Conservation (phyloP, 257 asterid species). For the Schizonepeta tenuifolia region DNA sequence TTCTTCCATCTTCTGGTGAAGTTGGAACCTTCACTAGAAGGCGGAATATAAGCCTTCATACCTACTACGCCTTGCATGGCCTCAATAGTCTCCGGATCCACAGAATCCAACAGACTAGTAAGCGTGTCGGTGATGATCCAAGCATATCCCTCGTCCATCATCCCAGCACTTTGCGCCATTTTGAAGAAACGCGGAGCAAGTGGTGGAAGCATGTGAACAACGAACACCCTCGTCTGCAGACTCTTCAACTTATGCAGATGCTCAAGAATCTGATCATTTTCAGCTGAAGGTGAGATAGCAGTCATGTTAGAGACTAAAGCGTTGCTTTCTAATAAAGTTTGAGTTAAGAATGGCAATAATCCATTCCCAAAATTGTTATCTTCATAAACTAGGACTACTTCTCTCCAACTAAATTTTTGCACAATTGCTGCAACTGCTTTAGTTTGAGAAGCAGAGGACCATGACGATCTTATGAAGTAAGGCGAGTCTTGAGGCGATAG, state of each 20-base stretch:
- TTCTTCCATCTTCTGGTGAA: conserved; percentile 47
- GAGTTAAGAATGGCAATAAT: conserved; percentile 47
- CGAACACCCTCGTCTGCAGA: conserved; percentile 52
- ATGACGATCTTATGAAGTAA: conserved; percentile 51
- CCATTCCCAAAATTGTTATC: conserved; percentile 47
- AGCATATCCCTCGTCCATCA: conserved; percentile 54
- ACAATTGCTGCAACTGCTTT: conserved; percentile 52
- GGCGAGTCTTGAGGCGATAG: conserved; percentile 49
- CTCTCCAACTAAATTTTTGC: conserved; percentile 49
- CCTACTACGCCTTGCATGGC: conserved; percentile 69
- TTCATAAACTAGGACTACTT: conserved; percentile 47
- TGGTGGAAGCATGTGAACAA: conserved; percentile 48
- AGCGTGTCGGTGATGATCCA: conserved; percentile 56
- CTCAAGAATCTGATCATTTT: conserved; percentile 38
- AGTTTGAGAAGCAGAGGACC: conserved; percentile 47
- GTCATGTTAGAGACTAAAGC: conserved; percentile 40
- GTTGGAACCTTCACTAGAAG: conserved; percentile 24
- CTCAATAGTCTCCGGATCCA: conserved; percentile 40
- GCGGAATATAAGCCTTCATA: conserved; percentile 46
- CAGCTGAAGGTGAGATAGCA: conserved; percentile 43
- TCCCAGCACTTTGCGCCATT: conserved; percentile 44
- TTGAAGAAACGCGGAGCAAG: conserved; percentile 47
- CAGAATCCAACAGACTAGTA: conserved; percentile 42
- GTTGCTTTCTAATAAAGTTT: conserved; percentile 33
- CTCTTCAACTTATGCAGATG: conserved; percentile 42